Base-by-base conservation (phyloP, 352 stramenopile species). In the Phytophthora ohioensis region DNA sequence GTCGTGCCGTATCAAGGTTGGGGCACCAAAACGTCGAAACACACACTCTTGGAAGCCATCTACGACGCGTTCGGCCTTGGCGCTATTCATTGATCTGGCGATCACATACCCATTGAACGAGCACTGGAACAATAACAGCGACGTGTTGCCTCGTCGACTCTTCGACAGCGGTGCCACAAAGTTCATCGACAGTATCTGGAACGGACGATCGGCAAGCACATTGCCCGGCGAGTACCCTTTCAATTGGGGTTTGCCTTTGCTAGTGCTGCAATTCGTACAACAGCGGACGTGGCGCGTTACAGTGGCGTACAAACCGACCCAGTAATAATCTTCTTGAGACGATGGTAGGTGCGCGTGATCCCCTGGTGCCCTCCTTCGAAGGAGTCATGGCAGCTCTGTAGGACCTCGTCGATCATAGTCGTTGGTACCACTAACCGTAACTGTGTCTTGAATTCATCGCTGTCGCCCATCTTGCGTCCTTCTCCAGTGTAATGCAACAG, bases 71-170 rank as follows among this genome's bases (percentile, higher is more conserved):
- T 56, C 4, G 45, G 34, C 43, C 27, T 17, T 31, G 1, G 57
- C 46, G 4, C 45, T 32, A 8, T 32, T 56, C 45, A 55, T 62
- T 2, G 41, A 42, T 32, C 45, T 52, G 2, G 41, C 41, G 6
- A 53, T 62, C 4, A 64, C 31, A 6, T 21, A 57, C 7, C 34
- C 57, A 10, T 36, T 52, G 35, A 57, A 57, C 3, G 49, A 27
- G 34, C 51, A 15, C 17, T 65, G 57, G 21, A 65, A 57, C 15
- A 49, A 13, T 15, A 64, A 27, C 21, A 64, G 12, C 7, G 57
- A 31, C 7, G 43, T 48, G 30, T 62, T 62, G 2, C 41, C 55
- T 9, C 43, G 41, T 15, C 9, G 55, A 52, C 4, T 62, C 6
- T 32, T 39, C 0, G 55, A 27, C 17, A 62, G 15, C 21, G 39